Evolutionary conservation across 129 eudicot species (phyloP).

Genomic region (Chrysanthemum makinoi): DNA sequence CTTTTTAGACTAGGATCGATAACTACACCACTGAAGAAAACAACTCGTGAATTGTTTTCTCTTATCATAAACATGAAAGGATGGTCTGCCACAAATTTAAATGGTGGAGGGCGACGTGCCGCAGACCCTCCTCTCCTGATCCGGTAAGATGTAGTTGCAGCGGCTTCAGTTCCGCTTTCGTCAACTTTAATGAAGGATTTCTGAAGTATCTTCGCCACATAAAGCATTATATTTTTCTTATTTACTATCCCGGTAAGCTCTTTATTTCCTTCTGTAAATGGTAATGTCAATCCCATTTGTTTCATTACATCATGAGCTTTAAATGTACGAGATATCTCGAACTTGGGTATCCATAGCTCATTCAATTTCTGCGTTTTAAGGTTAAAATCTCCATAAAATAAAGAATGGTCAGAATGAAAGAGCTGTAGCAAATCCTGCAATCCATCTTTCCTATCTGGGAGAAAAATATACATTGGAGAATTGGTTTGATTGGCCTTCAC

Average conservation of each 20-base stretch:
- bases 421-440: neutral
- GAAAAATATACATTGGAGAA: conserved; percentile 1
- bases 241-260: neutral
- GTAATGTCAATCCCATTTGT: neutral
- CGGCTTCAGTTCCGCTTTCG: neutral
- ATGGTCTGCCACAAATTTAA: neutral
- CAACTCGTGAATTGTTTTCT: neutral
- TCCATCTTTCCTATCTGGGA: neutral
- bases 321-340: neutral
- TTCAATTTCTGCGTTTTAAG: neutral
- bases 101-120: neutral
- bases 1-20: neutral
- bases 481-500: neutral
- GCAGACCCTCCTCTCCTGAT: neutral
- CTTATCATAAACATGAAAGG: conserved; percentile 9
- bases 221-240: neutral
- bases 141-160: neutral
- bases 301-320: neutral
- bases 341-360: neutral
- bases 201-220: neutral
- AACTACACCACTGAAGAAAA: neutral
- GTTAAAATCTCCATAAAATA: neutral
- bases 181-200: conserved; percentile 3
- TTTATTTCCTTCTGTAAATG: neutral
- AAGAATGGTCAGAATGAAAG: neutral